These are phyloP conservation scores for Cyclanthera cordifolia DNA, from an alignment of 306 rosid genomes.

Conservation along the genomic window DNA sequence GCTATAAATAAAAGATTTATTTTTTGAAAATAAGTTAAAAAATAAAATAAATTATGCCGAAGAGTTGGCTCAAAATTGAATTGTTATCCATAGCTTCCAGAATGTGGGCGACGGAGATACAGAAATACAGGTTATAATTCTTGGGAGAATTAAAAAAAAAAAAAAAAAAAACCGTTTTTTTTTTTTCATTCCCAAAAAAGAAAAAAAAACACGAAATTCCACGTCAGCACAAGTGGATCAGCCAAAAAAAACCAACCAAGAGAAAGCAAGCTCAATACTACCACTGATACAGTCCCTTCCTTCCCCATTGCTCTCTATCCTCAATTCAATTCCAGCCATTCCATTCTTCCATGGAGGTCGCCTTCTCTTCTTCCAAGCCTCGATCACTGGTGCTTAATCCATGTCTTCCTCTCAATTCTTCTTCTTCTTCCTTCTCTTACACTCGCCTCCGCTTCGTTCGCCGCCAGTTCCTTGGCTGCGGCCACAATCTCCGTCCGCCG, in stretches of 20 bases:
- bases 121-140: neutral
- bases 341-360: conserved; percentile 39
- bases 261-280: conserved; percentile 8
- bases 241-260: conserved; percentile 11
- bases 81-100: neutral
- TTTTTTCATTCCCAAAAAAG: neutral
- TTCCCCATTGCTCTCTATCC: conserved; percentile 23
- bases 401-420: conserved; percentile 14
- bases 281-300: conserved; percentile 17
- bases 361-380: conserved; percentile 39
- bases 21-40: neutral
- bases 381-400: conserved; percentile 30
- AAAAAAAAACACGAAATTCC: neutral
- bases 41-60: neutral
- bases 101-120: neutral
- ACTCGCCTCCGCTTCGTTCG: conserved; percentile 33
- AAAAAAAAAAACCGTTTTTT: neutral
- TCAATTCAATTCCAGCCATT: conserved; percentile 12
- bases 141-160: no score
- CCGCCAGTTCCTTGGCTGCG: conserved; percentile 42
- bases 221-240: conserved; percentile 13
- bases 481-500: conserved; percentile 38
- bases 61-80: conserved; percentile 1
- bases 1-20: no score
- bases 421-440: conserved; percentile 22